Evolutionary conservation across 2,329 filamentous ascomycete species (phyloP), one percentile per base, ranked within the genome.

Genomic region (Arthrobotrys conoides): DNA sequence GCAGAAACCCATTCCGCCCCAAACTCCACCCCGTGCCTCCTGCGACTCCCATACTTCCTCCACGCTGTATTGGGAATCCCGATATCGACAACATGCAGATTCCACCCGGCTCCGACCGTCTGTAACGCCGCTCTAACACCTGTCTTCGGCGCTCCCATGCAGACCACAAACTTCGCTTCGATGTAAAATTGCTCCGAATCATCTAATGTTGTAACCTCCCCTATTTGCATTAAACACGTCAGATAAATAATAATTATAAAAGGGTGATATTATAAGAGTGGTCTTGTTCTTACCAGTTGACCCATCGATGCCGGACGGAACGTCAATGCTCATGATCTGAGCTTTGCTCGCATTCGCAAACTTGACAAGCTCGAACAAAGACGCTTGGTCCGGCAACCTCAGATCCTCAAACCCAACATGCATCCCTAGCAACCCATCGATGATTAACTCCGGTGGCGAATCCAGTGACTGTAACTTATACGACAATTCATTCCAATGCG

Each of bases 321-420:
- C 90, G 83, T 97, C 95, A n/a, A 99, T 89, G 0, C 94, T 92
- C 20, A 99, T 86, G 2, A 96, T 91, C 73, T 91, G 90, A 0
- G 93, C 91, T 80, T 94, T 92, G 83, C 91, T 93, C 80, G 94
- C 91, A 83, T 97, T 98, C 1, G 93, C 92, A 94, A 94, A 98
- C 80, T 94, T 92, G 82, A 97, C 96, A 83, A 97, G 89, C 83
- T 96, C 92, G 82, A 96, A 94, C 0, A 93, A 93, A 0, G 91
- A 92, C 2, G 91, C 90, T 83, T 96, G 93, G 81, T 97, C 92
- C 16, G 92, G 91, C 1, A 91, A 92, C 41, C 93, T 89, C 30
- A 98, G 87, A 81, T 96, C 93, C 81, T 97, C 94, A 82, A 97
- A 97, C 1, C 93, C 91, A 71, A 94, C 90, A 53, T 96, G 93